Base-by-base conservation (phyloP, 495 filamentous ascomycete species). In the Cairneyella variabilis region DNA sequence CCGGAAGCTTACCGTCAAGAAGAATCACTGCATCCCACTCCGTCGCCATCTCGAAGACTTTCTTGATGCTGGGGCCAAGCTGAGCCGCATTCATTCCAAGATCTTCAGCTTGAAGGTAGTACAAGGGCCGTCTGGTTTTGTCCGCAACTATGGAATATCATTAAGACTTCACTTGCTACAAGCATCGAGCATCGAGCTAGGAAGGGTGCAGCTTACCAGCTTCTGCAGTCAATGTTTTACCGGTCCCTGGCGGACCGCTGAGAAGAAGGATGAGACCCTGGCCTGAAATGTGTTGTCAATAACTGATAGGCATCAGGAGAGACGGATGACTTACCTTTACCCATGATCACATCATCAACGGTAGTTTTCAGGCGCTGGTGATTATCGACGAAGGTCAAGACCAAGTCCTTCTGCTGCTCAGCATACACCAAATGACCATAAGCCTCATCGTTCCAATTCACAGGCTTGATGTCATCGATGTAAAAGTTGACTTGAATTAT, bases 21-120 rank as follows among this genome's bases (percentile, higher is more conserved):
- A 84, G 65, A 5, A 83, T 58, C 1, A 84, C 66, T 1, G 72
- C 75, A 20, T 71, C 66, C 76, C 78, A 84, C 17, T 69, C 64
- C 0, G 64, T 74, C 7, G 71, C 72, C 50, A 82, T 71, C 41
- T 76, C 65, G 21, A 84, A 69, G 17, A 84, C 71, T 9, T 70
- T 63, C 48, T 73, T 70, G 39, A 86, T 65, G 17, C 70, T 73
- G 3, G 61, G 55, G 17, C 79, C 79, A 14, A 83, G 71, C 0
- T 57, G 48, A 0, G 62, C 61, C 0, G 76, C 67, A 40, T 70
- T 65, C 27, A 68, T 77, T 5, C 78, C 77, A 1, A 84, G 63
- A 39, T 84, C 78, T 18, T 79, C 80, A 4, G 72, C 71, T 17
- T 74, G 75, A 3, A 84, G 67, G 7, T 71, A 65, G 56, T 78